Base-by-base conservation (phyloP, 2,329 filamentous ascomycete species). In the Apiospora rasikravindrae region DNA sequence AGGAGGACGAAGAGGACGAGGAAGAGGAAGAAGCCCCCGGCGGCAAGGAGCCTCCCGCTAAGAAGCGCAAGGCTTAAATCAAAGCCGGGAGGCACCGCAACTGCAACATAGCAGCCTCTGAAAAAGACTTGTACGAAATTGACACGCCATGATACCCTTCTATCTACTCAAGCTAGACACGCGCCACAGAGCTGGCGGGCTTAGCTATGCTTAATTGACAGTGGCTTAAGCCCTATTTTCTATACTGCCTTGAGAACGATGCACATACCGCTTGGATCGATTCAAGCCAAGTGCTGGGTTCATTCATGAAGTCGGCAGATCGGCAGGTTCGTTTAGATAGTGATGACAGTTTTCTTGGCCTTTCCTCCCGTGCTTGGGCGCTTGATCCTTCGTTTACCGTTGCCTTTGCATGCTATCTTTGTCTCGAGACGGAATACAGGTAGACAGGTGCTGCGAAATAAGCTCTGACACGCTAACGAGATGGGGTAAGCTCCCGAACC, bases 51-150 rank as follows among this genome's bases (percentile, higher is more conserved):
- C 72, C 72, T 11, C 72, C 72, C 6, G 69, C 72, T 5, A 73
- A 73, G 72, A 73, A 73, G 71, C 37, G 69, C 37, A 73, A 72
- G 67, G 72, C 72, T 22, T 69, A 69, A 29, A 26, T 26, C n/a
- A 51, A 40, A 40, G 22, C 19, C 29, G 19, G 57, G 57, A 33
- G 26, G 24, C 33, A 40, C 33, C 29, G 24, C 19, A 40, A 40
- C 29, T 64, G 57, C 33, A n/a, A 14, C 8, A 10, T 22, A 40
- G 57, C 57, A 40, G 57, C 24, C 19, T 40, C 57, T 10, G 22
- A 40, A 37, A 85, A 26, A 86, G 87, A 70, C 82, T 86, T 73
- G 29, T 37, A 66, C 29, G 86, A 86, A 66, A 86, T 84, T 74
- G 75, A 40, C 40, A 64, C 40, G 57, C n/a, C 33, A 75, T 73